Base-by-base conservation (phyloP, 202 grass and related monocot species). In the Schoenoplectus triqueter region DNA sequence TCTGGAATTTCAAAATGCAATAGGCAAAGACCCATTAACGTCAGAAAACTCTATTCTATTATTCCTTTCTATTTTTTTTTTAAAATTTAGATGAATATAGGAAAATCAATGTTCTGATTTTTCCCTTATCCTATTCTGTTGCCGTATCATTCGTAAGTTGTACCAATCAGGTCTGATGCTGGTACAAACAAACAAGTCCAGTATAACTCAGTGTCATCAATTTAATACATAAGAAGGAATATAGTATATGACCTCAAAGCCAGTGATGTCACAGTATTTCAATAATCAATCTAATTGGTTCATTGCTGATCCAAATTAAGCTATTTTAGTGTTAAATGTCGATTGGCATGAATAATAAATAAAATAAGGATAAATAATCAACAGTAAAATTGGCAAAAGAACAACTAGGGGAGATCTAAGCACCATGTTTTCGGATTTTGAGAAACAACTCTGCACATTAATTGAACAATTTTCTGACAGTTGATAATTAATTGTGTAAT, bases 191-290 rank as follows among this genome's bases (percentile, higher is more conserved):
- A 78, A 22, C 15, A 45, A 6, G 20, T 78, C 7, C 39, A 51
- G 10, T 31, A 5, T 41, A n/a, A 42, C 51, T 31, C 71, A 51
- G 47, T 54, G 19, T 19, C 6, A 10, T 55, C 72, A 76, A 55
- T 18, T 76, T 31, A 13, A 55, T 21, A 44, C 10, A 10, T 44
- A 13, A 84, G 11, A 78, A 42, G 13, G 47, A 6, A 83, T 3
- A 55, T 31, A 7, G 45, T 55, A 68, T 86, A 41, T 83, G 87
- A 98, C 95, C 93, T 95, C 91, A 88, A 93, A 98, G 73, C 95
- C 95, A 84, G 95, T 98, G 31, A 98, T 88, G 65, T 98, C 95
- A 80, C 95, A 98, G 65, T 93, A 98, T 83, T 94, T 98, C 87
- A 60, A 13, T 5, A n/a, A 1, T 14, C 57, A 2, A 3, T 40